Conservation (phyloP, 179 eudicot species). For the Corrigiola litoralis region DNA sequence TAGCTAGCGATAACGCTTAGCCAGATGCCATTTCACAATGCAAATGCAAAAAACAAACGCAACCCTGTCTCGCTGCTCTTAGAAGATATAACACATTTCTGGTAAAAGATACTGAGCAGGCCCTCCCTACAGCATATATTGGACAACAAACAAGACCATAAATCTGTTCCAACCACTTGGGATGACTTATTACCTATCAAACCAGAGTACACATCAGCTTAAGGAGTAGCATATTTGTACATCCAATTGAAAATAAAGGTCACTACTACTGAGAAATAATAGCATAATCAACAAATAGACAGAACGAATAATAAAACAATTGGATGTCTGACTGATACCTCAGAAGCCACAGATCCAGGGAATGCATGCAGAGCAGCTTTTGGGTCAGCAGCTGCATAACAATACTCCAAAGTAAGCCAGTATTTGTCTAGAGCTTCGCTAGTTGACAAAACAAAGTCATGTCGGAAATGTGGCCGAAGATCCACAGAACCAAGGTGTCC, state of each 20-base stretch:
- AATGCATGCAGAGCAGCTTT: slow-evolving; percentile 85
- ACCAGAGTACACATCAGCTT: not conserved
- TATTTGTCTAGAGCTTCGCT: slow-evolving; percentile 78
- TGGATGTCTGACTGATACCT: slow-evolving; percentile 40
- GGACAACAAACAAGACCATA: too few species aligned
- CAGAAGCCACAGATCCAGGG: slow-evolving; percentile 81
- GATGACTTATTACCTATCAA: not conserved
- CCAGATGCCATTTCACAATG: too few species aligned
- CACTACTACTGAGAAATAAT: not conserved
- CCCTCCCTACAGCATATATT: too few species aligned
- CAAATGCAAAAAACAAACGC: too few species aligned
- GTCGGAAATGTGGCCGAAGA: slow-evolving; percentile 84
- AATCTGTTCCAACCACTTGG: too few species aligned
- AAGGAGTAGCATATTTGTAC: not conserved
- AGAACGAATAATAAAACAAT: slow-evolving; percentile 4
- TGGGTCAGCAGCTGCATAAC: slow-evolving; percentile 83
- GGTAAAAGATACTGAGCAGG: not conserved
- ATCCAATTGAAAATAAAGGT: not conserved
- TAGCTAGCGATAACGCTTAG: too few species aligned
- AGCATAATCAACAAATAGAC: not conserved
- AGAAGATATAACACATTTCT: not conserved
- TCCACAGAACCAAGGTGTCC: slow-evolving; percentile 44
- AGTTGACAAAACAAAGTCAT: slow-evolving; percentile 81
- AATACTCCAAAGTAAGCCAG: slow-evolving; percentile 94
- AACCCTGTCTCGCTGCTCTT: too few species aligned